Conservation (phyloP, 2,329 filamentous ascomycete genomes). For the Clonostachys rosea region DNA sequence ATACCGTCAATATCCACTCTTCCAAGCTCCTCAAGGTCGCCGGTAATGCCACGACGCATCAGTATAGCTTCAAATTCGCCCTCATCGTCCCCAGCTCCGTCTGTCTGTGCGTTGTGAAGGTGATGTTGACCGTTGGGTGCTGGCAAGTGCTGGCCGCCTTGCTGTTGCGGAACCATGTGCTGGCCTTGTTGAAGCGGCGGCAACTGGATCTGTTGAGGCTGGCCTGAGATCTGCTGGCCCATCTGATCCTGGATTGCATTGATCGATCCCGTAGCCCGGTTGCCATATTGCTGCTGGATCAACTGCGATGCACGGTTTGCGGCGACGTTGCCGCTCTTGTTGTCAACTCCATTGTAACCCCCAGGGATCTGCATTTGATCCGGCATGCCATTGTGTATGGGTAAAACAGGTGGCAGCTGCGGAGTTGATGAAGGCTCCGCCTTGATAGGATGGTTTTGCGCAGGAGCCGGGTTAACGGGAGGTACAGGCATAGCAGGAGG, state of each 20-base stretch:
- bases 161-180: slow-evolving; percentile 18
- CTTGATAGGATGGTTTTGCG: slow-evolving; percentile 17
- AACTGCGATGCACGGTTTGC: slow-evolving; percentile 52
- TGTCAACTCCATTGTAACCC: slow-evolving; percentile 22
- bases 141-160: slow-evolving; percentile 23
- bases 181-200: slow-evolving; percentile 4
- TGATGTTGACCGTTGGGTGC: slow-evolving; percentile 10
- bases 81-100: slow-evolving; percentile 57
- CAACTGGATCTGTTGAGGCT: slow-evolving; percentile 9
- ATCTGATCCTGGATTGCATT: slow-evolving; percentile 34
- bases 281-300: slow-evolving; percentile 55
- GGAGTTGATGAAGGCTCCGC: slow-evolving; percentile 23
- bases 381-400: slow-evolving; percentile 6
- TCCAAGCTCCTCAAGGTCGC: slow-evolving; percentile 50
- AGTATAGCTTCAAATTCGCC: slow-evolving; percentile 55
- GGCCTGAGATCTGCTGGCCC: slow-evolving; percentile 19
- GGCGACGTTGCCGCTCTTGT: slow-evolving; percentile 31
- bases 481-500: slow-evolving; percentile 28
- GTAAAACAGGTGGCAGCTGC: slow-evolving; percentile 20
- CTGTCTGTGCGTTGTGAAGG: slow-evolving; percentile 54
- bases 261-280: slow-evolving; percentile 61
- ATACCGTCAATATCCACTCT: slow-evolving; percentile 62
- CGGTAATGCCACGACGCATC: slow-evolving; percentile 48
- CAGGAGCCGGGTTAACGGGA: slow-evolving; percentile 17
- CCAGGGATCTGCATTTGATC: slow-evolving; percentile 23